Evolutionary conservation across 192 early-diverging fungal species (phyloP), one percentile per base, ranked within the genome.

Genomic region (Coemansia erecta): DNA sequence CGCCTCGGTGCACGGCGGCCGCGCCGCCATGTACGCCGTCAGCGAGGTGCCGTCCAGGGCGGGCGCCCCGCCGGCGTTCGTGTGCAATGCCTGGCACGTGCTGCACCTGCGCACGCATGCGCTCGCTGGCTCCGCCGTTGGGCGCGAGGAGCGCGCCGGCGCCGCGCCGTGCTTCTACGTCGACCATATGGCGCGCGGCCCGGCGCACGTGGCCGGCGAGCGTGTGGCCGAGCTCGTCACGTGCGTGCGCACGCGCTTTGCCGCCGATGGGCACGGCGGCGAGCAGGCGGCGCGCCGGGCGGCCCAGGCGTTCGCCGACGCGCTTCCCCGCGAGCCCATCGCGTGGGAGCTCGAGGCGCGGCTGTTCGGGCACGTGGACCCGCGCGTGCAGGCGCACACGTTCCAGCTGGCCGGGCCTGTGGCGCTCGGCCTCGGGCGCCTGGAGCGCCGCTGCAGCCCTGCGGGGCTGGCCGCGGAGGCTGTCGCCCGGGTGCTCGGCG

Each of bases 301-400:
- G n/a, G 70, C 70, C 0, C n/a, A 18, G 14, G 43, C 17, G 31
- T 66, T 66, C 33, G 23, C n/a, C 8, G 42, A 52, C 26, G n/a
- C 18, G 21, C 8, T 53, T 22, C 12, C 23, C 15, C n/a, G 33
- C 7, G 35, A 18, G 24, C 44, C 24, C 0, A 56, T 71, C 35
- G 9, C 12, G 40, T 72, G 70, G 70, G 70, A 72, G 54, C 39
- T 72, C 7, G 70, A 72, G 18, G 64, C 70, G 3, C 63, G 49
- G 17, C 49, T 49, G 28, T 64, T 61, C 18, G 35, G 10, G 19
- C 52, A 41, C 8, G 24, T 72, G 12, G 63, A 66, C 19, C 35
- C 19, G 14, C 7, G 8, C 7, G 52, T 72, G n/a, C 55, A 48
- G 19, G 7, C 13, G 14, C 33, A 6, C n/a, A 72, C 70, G 19